Evolutionary conservation across 768 basidiomycete genomes (phyloP).

Genomic region (Lentinula detonsa): DNA sequence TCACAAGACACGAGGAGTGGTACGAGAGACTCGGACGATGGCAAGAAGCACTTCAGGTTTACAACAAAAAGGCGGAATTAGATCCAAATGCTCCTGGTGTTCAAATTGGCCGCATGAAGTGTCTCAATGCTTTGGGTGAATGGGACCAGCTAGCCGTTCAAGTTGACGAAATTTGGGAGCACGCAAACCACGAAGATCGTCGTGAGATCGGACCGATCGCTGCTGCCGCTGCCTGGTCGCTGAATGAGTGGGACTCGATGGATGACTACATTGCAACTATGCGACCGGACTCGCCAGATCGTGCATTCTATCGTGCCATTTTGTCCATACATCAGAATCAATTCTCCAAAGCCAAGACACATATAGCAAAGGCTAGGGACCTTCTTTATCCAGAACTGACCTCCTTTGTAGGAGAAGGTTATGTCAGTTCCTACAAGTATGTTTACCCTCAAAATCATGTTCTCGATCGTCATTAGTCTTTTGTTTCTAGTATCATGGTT

Average conservation of each 20-base stretch:
- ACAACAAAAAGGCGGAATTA: constrained; percentile 71
- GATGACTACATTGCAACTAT: constrained; percentile 93
- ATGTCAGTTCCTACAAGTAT: constrained; percentile 96
- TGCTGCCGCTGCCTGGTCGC: constrained; percentile 94
- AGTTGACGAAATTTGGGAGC: constrained; percentile 85
- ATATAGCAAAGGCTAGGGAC: constrained; percentile 92
- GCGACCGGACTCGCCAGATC: constrained; percentile 88
- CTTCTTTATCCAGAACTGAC: constrained; percentile 86
- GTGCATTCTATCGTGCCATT: constrained; percentile 94
- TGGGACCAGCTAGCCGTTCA: constrained; percentile 88
- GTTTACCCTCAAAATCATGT: constrained; percentile 14
- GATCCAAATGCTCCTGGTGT: constrained; percentile 75
- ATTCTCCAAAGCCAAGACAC: constrained; percentile 82
- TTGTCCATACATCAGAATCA: constrained; percentile 95
- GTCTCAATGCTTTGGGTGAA: constrained; percentile 94
- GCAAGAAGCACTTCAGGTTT: constrained; percentile 87
- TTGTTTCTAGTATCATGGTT: constrained; percentile 71
- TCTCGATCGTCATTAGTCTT: not conserved
- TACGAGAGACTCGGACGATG: constrained; percentile 94
- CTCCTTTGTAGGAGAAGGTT: constrained; percentile 90
- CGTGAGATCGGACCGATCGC: constrained; percentile 95
- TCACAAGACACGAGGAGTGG: constrained; percentile 95
- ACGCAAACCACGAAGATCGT: constrained; percentile 75
- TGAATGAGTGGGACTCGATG: constrained; percentile 98
- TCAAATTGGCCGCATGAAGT: constrained; percentile 89